phyloP scores from a whole-genome alignment of 2,329 filamentous ascomycete genomes.

The Exophiala sideris region DNA sequence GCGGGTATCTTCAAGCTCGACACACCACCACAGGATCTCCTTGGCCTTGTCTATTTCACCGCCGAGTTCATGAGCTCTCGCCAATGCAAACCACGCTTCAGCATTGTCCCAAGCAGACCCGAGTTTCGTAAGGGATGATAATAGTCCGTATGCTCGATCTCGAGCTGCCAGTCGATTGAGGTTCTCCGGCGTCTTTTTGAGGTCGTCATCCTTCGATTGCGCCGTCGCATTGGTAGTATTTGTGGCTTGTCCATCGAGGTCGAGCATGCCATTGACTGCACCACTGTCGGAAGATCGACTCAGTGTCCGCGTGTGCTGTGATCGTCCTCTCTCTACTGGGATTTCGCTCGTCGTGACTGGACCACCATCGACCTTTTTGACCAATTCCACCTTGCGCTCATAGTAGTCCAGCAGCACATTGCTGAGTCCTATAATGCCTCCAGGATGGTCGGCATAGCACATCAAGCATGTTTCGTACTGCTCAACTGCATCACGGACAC shows the following conservation, averaged over 20 bases:
- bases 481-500: constrained; percentile 65
- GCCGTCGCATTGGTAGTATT: neutral
- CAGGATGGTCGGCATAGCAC: constrained; percentile 73
- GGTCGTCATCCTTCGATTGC: constrained; percentile 29
- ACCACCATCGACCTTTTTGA: constrained; percentile 30
- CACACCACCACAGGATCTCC: constrained; percentile 94
- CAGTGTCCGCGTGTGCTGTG: constrained; percentile 17
- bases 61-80: constrained; percentile 81
- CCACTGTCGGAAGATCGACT: constrained; percentile 8
- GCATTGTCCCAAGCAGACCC: constrained; percentile 86
- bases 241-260: constrained; percentile 6
- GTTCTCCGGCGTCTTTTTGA: constrained; percentile 61
- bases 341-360: constrained; percentile 12
- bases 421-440: constrained; percentile 76
- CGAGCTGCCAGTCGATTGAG: constrained; percentile 83
- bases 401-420: constrained; percentile 86
- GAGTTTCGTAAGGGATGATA: constrained; percentile 78
- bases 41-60: constrained; percentile 84
- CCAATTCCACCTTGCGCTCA: constrained; percentile 45
- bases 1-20: constrained; percentile 84
- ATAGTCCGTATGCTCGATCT: constrained; percentile 80
- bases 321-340: constrained; percentile 8
- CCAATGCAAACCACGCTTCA: constrained; percentile 89
- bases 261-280: constrained; percentile 5
- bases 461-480: constrained; percentile 80